Base-by-base conservation (phyloP, 371 early-diverging fungal genomes). In the Mucor saturninus region DNA sequence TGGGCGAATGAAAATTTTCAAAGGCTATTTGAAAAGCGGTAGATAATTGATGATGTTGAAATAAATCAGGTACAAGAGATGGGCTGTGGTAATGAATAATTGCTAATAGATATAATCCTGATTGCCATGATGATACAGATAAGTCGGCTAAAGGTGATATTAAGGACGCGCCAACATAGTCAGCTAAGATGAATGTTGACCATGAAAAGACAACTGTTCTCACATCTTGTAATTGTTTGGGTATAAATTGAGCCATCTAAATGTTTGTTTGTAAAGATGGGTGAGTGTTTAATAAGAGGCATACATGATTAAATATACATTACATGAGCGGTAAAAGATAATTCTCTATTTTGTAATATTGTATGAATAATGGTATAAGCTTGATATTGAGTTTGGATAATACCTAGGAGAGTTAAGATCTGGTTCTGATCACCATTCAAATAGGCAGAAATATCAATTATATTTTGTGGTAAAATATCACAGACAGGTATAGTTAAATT, bases 1-100 rank as follows among this genome's bases (percentile, higher is more conserved):
- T 51, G 15, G 77, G 74, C 14, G 69, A 63, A 31, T 61, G 55
- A 42, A 69, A 69, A 28, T 60, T 31, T 15, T 69, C 59, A 40
- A 64, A 59, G 10, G 65, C 56, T 31, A 72, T 61, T 49, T 68
- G 68, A 37, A 69, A 63, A 15, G 74, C 72, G 10, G 54, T 59
- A 42, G 8, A 35, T 9, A 42, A 7, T n/a, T 67, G 46, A 13
- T 52, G 65, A 14, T 46, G 50, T 11, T 51, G 56, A 52, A 46
- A 67, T 11, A 87, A 72, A 52, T 90, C 83, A 5, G 85, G 80
- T 11, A 91, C 59, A 39, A 85, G 69, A 0, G 72, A 76, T 2
- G 89, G 88, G 48, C 84, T 76, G 58, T 87, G 86, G 26, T 83
- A 79, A 66, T 92, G 89, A 45, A 91, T 72, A 14, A 91, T 76